Percentiles rank a stretch among this genome's conserved stretches.
Conservation (phyloP, 345 rosid genomes). For the Populus tremula region DNA sequence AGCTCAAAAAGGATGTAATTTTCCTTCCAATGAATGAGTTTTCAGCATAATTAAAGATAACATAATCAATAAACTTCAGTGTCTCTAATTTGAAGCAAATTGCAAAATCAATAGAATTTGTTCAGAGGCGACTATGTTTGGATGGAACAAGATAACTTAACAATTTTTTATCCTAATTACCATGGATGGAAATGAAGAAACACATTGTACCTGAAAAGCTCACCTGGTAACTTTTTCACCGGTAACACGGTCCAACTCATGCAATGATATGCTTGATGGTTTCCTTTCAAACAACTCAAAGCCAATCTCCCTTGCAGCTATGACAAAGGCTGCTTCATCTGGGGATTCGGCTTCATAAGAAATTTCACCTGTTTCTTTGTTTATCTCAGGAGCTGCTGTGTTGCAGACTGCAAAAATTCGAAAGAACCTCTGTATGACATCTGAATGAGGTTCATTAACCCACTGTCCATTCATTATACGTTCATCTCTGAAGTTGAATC, state of each 20-base stretch:
- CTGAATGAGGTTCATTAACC: conserved; percentile 48
- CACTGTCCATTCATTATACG: conserved; percentile 68
- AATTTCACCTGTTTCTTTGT: conserved; percentile 39
- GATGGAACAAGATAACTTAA: not conserved
- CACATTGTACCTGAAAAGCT: not conserved
- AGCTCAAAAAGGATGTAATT: not conserved
- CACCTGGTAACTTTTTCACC: conserved; percentile 49
- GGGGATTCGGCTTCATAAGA: conserved; percentile 86
- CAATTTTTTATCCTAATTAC: not conserved
- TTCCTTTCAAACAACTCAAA: conserved; percentile 64
- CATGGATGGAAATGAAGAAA: not conserved
- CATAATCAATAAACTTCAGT: not conserved
- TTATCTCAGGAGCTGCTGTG: conserved; percentile 64
- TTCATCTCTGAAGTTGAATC: conserved; percentile 82
- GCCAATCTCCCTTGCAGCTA: conserved; percentile 80
- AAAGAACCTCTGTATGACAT: conserved; percentile 54
- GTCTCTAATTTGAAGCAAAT: not conserved
- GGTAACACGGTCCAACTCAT: conserved; percentile 45
- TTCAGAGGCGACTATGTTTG: not conserved
- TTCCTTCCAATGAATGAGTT: not conserved
- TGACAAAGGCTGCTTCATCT: conserved; percentile 84
- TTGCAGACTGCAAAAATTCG: conserved; percentile 71
- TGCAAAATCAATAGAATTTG: not conserved
- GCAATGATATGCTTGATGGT: conserved; percentile 56
- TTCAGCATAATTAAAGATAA: not conserved